These are phyloP conservation scores for Backusella luteola DNA, from an alignment of 192 early-diverging fungal genomes.

Conservation along the genomic window DNA sequence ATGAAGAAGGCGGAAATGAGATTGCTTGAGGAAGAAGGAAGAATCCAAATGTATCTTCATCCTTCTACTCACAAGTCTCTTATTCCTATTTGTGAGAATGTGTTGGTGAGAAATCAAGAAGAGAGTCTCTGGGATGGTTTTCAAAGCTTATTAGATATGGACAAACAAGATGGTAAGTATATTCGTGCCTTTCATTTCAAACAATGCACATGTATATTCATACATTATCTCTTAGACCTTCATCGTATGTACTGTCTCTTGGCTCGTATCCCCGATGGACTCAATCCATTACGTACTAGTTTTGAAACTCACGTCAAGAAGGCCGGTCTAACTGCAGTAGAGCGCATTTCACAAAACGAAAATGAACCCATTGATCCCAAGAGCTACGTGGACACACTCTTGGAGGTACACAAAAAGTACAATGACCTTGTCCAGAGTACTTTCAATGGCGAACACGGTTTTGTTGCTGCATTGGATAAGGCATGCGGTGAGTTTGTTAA, in stretches of 20 bases:
- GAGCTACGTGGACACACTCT: constrained; percentile 85
- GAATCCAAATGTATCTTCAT: constrained; percentile 87
- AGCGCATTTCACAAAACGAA: constrained; percentile 42
- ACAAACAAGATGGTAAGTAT: constrained; percentile 67
- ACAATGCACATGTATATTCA: background rate
- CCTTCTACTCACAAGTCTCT: constrained; percentile 76
- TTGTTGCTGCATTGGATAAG: constrained; percentile 89
- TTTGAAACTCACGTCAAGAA: constrained; percentile 80
- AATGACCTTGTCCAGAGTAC: constrained; percentile 71
- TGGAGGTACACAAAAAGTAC: constrained; percentile 88
- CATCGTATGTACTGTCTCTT: constrained; percentile 67
- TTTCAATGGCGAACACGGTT: constrained; percentile 82
- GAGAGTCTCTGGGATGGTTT: constrained; percentile 88
- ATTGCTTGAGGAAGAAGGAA: constrained; percentile 80
- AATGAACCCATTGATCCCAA: constrained; percentile 56
- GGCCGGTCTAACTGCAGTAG: constrained; percentile 78
- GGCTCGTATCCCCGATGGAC: constrained; percentile 75
- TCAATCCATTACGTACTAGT: constrained; percentile 74
- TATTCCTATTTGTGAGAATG: constrained; percentile 78
- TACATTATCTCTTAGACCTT: constrained; percentile 51
- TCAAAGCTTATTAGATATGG: constrained; percentile 80
- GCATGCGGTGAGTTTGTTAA: constrained; percentile 96
- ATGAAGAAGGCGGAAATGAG: constrained; percentile 89
- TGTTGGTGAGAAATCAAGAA: constrained; percentile 85
- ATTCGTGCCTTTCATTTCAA: background rate